A percentile compares a stretch with the other conserved stretches of the same genome.
Conservation (phyloP, 2,329 filamentous ascomycete species). For the Bipolaris zeicola region DNA sequence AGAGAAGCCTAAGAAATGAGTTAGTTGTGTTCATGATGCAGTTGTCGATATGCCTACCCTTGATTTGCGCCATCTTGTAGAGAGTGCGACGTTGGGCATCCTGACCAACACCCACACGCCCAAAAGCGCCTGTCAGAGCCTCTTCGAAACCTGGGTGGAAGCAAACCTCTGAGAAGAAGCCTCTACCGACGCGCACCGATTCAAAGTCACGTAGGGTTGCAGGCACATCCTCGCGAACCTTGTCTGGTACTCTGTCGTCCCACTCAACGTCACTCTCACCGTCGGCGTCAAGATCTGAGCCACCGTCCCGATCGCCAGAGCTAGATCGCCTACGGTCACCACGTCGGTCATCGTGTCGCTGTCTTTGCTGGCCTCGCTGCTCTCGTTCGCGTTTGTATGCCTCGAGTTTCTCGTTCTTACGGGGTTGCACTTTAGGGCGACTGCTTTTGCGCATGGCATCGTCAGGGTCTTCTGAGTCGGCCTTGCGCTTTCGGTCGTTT, state of each 20-base stretch:
- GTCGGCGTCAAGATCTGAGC: slow-evolving; percentile 66
- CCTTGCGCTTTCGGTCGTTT: slow-evolving; percentile 73
- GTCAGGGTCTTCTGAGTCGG: slow-evolving; percentile 76
- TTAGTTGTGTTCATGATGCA: slow-evolving; percentile 27
- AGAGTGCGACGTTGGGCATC: slow-evolving; percentile 75
- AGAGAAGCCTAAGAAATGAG: slow-evolving; percentile 65
- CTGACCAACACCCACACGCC: slow-evolving; percentile 80
- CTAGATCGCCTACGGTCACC: slow-evolving; percentile 54
- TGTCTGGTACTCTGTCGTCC: slow-evolving; percentile 61
- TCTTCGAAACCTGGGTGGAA: slow-evolving; percentile 90
- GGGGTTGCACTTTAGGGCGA: slow-evolving; percentile 55
- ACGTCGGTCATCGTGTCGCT: slow-evolving; percentile 55
- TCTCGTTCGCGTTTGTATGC: slow-evolving; percentile 61
- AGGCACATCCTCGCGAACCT: slow-evolving; percentile 67
- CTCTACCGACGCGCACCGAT: slow-evolving; percentile 79
- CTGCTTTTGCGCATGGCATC: slow-evolving; percentile 74
- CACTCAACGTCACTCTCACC: slow-evolving; percentile 80
- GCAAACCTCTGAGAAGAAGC: slow-evolving; percentile 87
- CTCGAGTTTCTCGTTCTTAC: slow-evolving; percentile 77
- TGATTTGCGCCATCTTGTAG: slow-evolving; percentile 89
- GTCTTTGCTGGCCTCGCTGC: slow-evolving; percentile 63
- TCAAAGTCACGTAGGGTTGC: slow-evolving; percentile 82
- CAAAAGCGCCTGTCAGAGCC: slow-evolving; percentile 81
- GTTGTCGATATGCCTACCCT: slow-evolving; percentile 61
- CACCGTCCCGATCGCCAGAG: slow-evolving; percentile 46